Evolutionary conservation across 805 yeast species (phyloP), one percentile per base, ranked within the genome.

Genomic region (Cyberlindnera saturnus): DNA sequence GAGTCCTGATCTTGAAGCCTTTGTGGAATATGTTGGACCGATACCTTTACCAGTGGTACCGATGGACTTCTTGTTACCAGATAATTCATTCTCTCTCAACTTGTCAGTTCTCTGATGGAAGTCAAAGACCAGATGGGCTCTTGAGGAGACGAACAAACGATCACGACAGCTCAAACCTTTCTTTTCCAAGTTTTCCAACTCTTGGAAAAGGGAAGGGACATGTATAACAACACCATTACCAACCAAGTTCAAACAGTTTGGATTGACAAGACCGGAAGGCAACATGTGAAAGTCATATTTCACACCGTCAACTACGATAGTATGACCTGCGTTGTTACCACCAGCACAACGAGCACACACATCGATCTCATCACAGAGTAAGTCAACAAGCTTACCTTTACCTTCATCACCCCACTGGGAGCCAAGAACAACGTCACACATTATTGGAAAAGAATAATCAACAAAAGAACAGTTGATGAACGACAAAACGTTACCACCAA

Each of bases 341-440:
- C 99, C 99, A 63, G 85, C 90, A 69, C 98, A 91, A 65, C 99
- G 79, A 26, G 98, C 97, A 65, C 97, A 95, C 34, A 93, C 91
- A 55, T 93, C 98, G 57, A 93, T 84, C 53, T 87, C 81, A 59
- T 91, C 98, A 68, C 98, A 95, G 41, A 93, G 75, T 44, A 93
- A 73, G 64, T 93, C 99, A 39, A 93, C 99, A 46, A 93, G 77
- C 68, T 93, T 93, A 46, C 99, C 99, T 65, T 93, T 93, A 63
- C 99, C 99, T 79, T 93, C 99, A 63, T 93, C 99, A 52, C 99
- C 99, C 99, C 99, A 93, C 70, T 93, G 99, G 68, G 98, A 73
- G 46, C 99, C 99, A 59, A 93, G 75, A 43, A 93, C 99, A 52
- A 93, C 98, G 62, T 69, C 67, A 55, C 69, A 70, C 74, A 69